Evolutionary conservation across 2,329 filamentous ascomycete genomes (phyloP).

Genomic region (Penicillium sp.): DNA sequence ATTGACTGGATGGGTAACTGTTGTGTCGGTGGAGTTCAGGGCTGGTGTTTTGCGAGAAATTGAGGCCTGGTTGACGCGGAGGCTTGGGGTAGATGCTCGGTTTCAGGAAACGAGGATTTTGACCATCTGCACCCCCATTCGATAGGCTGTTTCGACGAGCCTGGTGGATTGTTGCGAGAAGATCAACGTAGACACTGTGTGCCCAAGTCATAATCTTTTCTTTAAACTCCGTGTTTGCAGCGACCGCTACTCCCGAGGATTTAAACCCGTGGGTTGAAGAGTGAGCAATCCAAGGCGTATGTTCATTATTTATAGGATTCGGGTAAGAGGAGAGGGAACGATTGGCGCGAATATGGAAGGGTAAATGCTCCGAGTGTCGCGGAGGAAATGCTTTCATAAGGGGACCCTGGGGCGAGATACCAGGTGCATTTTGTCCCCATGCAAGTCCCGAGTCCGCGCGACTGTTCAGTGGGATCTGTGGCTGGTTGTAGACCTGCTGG

Average conservation of each 20-base stretch:
- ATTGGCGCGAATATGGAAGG: slow-evolving; percentile 26
- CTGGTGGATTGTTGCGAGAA: slow-evolving; percentile 64
- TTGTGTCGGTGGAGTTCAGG: slow-evolving; percentile 31
- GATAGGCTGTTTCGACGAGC: slow-evolving; percentile 48
- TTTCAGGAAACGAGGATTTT: slow-evolving; percentile 47
- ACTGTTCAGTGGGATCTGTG: slow-evolving; percentile 25
- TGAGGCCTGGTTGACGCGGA: slow-evolving; percentile 55
- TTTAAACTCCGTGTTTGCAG: slow-evolving; percentile 56
- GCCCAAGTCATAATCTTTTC: slow-evolving; percentile 68
- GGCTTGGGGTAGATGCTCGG: slow-evolving; percentile 62
- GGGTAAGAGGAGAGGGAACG: slow-evolving; percentile 23
- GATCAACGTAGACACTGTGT: slow-evolving; percentile 69
- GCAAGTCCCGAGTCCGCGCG: slow-evolving; percentile 27
- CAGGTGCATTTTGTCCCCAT: slow-evolving; percentile 33
- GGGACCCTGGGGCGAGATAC: slow-evolving; percentile 28
- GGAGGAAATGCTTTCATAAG: slow-evolving; percentile 37
- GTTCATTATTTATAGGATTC: slow-evolving; percentile 20
- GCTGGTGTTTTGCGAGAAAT: slow-evolving; percentile 42
- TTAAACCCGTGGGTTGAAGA: slow-evolving; percentile 24
- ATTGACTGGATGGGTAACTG: slow-evolving; percentile 38
- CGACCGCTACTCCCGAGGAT: slow-evolving; percentile 18
- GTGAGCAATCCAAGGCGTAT: slow-evolving; percentile 26
- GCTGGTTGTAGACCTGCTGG: slow-evolving; percentile 29
- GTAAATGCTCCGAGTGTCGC: slow-evolving; percentile 36
- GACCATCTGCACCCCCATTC: slow-evolving; percentile 42